A percentile compares a stretch with the other conserved stretches of the same genome.
Conservation (phyloP, 108 stramenopile species). For the Conticribra weissflogii region DNA sequence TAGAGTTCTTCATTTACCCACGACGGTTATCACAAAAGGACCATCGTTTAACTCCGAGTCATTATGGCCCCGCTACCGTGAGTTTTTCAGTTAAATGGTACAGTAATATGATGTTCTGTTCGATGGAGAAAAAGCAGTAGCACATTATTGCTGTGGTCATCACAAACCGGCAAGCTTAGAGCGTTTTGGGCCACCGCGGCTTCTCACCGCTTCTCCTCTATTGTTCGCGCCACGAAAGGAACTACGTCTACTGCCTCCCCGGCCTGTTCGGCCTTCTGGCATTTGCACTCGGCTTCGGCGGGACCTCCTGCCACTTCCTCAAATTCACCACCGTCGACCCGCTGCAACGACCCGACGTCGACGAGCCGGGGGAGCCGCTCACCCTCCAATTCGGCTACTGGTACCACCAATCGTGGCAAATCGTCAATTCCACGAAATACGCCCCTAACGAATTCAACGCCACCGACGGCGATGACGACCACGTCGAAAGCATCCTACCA, state of each 20-base stretch:
- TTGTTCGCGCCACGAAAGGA: too few relatives aligned
- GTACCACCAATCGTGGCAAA: slow-evolving; percentile 4
- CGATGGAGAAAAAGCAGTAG: too few relatives aligned
- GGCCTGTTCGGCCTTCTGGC: background rate
- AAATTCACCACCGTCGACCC: background rate
- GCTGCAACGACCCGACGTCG: background rate
- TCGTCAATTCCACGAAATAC: background rate
- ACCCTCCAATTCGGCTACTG: slow-evolving; percentile 1
- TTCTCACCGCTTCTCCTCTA: too few relatives aligned
- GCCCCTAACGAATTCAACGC: background rate
- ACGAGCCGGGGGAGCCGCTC: background rate
- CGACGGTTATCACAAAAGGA: too few relatives aligned
- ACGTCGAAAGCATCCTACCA: background rate
- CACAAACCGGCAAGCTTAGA: too few relatives aligned
- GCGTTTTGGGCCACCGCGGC: too few relatives aligned
- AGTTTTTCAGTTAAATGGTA: too few relatives aligned
- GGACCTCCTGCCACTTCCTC: background rate
- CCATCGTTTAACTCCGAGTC: too few relatives aligned
- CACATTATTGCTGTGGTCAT: too few relatives aligned
- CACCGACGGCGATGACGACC: background rate
- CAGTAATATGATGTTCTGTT: too few relatives aligned
- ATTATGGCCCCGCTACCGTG: too few relatives aligned
- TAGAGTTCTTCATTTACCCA: too few relatives aligned
- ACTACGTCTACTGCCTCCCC: background rate
- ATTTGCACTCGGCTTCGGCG: background rate